Evolutionary conservation across 1,284 basidiomycete species (phyloP).

Genomic region (Melampsora americana): DNA sequence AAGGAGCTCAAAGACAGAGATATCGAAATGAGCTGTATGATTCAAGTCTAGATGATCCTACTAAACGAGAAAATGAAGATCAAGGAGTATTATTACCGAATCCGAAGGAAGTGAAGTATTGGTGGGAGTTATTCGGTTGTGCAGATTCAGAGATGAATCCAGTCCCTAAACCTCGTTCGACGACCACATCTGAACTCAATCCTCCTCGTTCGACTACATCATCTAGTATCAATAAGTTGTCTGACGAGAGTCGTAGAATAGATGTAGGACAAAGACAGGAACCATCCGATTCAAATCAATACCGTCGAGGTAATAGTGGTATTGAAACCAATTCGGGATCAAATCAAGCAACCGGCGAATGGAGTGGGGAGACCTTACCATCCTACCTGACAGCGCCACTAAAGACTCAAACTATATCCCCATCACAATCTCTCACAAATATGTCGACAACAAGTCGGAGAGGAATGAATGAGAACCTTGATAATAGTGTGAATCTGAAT

Average conservation of each 20-base stretch:
- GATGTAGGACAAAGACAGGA: not conserved
- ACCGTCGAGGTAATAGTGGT: not conserved
- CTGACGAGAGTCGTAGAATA: no score
- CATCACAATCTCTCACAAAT: slow-evolving; percentile 7
- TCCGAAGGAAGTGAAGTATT: slow-evolving; percentile 45
- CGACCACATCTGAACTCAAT: not conserved
- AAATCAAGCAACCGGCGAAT: no score
- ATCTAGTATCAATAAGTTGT: not conserved
- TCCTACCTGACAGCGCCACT: slow-evolving; percentile 19
- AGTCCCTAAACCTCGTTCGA: slow-evolving; percentile 3
- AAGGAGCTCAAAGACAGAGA: slow-evolving; percentile 59
- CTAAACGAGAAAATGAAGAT: slow-evolving; percentile 55
- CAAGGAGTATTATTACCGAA: slow-evolving; percentile 45
- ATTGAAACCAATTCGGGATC: not conserved
- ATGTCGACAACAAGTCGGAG: slow-evolving; percentile 1
- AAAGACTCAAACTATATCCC: slow-evolving; percentile 19
- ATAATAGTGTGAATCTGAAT: not conserved
- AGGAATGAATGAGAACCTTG: not conserved
- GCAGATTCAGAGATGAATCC: slow-evolving; percentile 43
- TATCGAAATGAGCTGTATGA: slow-evolving; percentile 73
- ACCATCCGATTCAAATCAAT: not conserved
- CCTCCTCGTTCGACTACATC: not conserved
- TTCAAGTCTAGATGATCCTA: slow-evolving; percentile 69
- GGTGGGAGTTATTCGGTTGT: slow-evolving; percentile 43
- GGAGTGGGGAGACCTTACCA: not conserved